Percentiles rank a stretch among this genome's conserved stretches.
These are phyloP conservation scores for Septoria petroselini DNA, from an alignment of 2,329 filamentous ascomycete genomes.

Conservation along the genomic window DNA sequence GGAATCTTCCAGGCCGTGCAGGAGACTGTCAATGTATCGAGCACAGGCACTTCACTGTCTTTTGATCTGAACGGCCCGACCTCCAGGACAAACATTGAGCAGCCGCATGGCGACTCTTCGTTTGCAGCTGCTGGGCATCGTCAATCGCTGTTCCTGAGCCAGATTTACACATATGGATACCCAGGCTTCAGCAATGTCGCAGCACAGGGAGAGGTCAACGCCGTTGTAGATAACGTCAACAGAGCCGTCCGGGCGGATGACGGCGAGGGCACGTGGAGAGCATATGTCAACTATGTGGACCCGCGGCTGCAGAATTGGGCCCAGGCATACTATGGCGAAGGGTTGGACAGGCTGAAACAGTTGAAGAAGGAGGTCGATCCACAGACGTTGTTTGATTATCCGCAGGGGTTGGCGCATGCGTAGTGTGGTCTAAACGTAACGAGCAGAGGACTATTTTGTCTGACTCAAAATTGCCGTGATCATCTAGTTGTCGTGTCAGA, in stretches of 20 bases:
- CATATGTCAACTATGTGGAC: slow-evolving; percentile 25
- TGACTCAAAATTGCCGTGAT: no score
- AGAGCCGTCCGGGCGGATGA: slow-evolving; percentile 15
- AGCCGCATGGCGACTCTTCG: slow-evolving; percentile 18
- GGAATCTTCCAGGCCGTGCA: slow-evolving; percentile 18
- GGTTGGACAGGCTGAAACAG: slow-evolving; percentile 14
- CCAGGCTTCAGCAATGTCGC: slow-evolving; percentile 16
- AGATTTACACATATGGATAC: slow-evolving; percentile 20
- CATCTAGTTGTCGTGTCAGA: no score
- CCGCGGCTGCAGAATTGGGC: slow-evolving; percentile 19
- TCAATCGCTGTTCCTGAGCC: slow-evolving; percentile 18
- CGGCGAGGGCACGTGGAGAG: slow-evolving; percentile 9
- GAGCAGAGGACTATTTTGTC: no score
- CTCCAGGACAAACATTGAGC: slow-evolving; percentile 16
- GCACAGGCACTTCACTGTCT: slow-evolving; percentile 15
- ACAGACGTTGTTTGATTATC: slow-evolving; percentile 20
- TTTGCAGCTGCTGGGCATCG: slow-evolving; percentile 17
- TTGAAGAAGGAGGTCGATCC: slow-evolving; percentile 18
- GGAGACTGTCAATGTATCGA: slow-evolving; percentile 8
- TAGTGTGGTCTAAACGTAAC: not conserved
- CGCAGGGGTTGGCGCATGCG: slow-evolving; percentile 19
- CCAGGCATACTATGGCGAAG: slow-evolving; percentile 18
- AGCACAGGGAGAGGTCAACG: slow-evolving; percentile 10
- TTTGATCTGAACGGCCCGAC: slow-evolving; percentile 23
- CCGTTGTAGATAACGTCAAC: slow-evolving; percentile 15